Evolutionary conservation across 164 flowering plant species (phyloP), one percentile per base, ranked within the genome.

Genomic region (Magnolia changhungtana): DNA sequence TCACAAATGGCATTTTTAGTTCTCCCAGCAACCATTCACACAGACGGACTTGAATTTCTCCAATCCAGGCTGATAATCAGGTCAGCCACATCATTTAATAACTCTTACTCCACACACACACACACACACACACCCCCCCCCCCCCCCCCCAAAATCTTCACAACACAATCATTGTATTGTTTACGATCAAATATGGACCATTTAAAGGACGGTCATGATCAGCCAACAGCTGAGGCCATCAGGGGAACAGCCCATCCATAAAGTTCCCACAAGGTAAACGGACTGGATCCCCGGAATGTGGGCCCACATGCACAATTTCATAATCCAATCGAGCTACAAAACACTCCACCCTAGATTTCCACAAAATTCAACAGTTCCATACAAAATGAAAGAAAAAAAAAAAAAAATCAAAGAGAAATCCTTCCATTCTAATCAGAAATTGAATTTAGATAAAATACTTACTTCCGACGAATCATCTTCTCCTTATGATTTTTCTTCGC

Each of bases 381-480:
- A 31, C 59, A 55, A 9, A 16, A 55, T 55, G 16, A 67, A 13
- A 27, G 14, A 55, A 10, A 69, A 0, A 31, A 55, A 10, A 69
- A 0, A 31, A 8, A 16, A 6, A 76, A 51, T 9, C 31, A 71
- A 24, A 9, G 74, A 70, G 52, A 55, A 11, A 55, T 55, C 61
- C 13, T 55, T 55, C 16, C 61, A 11, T 55, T 16, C 61, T 16
- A 55, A 11, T 9, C 3, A 11, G 61, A 55, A 55, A 55, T 55
- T 3, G 10, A 55, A 55, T 55, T 55, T 55, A 55, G 10, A 20
- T n/a, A 9, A 24, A 58, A 19, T n/a, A 76, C 89, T 78, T 78
- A 89, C 93, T 89, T 87, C 61, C 90, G 90, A 73, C 90, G 94
- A 72, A 78, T 74, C 50, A 81, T 75, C 84, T 88, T 90, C 74